These are phyloP conservation scores for Atractiella rhizophila DNA, from an alignment of 768 basidiomycete species.

Conservation along the genomic window DNA sequence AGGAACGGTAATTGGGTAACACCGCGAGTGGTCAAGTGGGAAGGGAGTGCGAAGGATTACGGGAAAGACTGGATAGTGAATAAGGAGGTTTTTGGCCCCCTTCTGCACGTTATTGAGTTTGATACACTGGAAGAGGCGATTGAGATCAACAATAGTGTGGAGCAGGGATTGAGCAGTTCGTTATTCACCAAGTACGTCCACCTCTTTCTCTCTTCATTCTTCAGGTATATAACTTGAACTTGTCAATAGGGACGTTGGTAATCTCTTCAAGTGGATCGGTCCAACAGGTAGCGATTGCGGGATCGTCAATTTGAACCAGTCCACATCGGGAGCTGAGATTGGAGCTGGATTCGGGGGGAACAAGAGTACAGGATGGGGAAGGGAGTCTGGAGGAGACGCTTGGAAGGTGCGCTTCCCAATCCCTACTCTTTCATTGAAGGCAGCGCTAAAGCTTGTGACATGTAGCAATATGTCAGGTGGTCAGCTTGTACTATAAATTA, in stretches of 20 bases:
- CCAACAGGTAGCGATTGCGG: slow-evolving; percentile 70
- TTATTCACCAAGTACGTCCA: slow-evolving; percentile 41
- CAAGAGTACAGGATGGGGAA: slow-evolving; percentile 55
- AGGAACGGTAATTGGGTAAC: slow-evolving; percentile 60
- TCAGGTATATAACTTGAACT: slow-evolving; percentile 2
- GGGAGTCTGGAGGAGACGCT: slow-evolving; percentile 92
- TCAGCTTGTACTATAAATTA: slow-evolving; percentile 81
- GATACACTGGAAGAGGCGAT: slow-evolving; percentile 60
- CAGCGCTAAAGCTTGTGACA: not conserved
- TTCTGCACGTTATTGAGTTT: slow-evolving; percentile 42
- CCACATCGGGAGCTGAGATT: slow-evolving; percentile 45
- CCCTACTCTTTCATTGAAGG: slow-evolving; percentile 43
- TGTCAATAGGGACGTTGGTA: slow-evolving; percentile 39
- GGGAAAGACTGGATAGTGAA: slow-evolving; percentile 12
- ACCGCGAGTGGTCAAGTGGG: slow-evolving; percentile 46
- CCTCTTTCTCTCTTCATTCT: not conserved
- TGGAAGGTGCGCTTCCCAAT: slow-evolving; percentile 43
- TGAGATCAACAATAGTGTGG: slow-evolving; percentile 47
- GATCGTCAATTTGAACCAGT: slow-evolving; percentile 39
- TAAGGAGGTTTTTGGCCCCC: slow-evolving; percentile 16
- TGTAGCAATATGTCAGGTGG: slow-evolving; percentile 18
- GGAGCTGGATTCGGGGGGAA: slow-evolving; percentile 64
- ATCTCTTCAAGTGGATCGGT: slow-evolving; percentile 76
- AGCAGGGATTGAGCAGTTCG: slow-evolving; percentile 72
- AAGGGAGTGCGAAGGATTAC: too few relatives aligned